These are phyloP conservation scores for Elongisporangium anandrum DNA, from an alignment of 352 stramenopile genomes.

Conservation along the genomic window DNA sequence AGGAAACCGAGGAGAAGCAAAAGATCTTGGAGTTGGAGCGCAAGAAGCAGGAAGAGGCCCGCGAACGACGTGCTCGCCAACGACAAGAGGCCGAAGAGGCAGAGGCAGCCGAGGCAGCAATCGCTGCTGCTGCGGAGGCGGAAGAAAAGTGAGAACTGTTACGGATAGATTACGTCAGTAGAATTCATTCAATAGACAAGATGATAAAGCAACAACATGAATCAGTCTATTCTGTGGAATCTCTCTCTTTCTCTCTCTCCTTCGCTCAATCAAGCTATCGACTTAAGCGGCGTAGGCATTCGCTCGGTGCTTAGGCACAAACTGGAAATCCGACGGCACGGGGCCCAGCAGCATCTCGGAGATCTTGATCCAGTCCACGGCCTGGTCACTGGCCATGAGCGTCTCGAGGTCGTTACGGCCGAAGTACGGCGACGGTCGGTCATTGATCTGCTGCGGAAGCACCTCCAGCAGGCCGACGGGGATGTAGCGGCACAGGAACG, in stretches of 20 bases:
- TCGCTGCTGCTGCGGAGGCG: slow-evolving; percentile 6
- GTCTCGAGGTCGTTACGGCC: slow-evolving; percentile 97
- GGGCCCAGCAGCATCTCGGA: slow-evolving; percentile 97
- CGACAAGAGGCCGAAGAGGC: slow-evolving; percentile 27
- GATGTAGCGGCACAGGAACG: slow-evolving; percentile 97
- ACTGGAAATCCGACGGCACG: slow-evolving; percentile 90
- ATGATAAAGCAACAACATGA: not conserved
- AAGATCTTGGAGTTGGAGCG: slow-evolving; percentile 29
- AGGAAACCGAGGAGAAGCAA: slow-evolving; percentile 32
- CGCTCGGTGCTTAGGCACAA: slow-evolving; percentile 98
- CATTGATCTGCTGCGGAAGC: slow-evolving; percentile 97
- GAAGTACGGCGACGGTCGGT: slow-evolving; percentile 91
- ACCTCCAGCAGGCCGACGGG: slow-evolving; percentile 95
- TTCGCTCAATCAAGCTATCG: no score
- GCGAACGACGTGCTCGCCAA: slow-evolving; percentile 44
- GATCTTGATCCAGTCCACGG: slow-evolving; percentile 98
- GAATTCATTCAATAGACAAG: not conserved
- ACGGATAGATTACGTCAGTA: not conserved
- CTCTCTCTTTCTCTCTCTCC: no score
- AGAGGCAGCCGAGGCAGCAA: slow-evolving; percentile 3
- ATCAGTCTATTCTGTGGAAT: not conserved
- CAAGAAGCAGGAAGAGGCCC: slow-evolving; percentile 45
- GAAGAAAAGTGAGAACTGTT: slow-evolving; percentile 2
- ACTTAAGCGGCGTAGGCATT: slow-evolving; percentile 82
- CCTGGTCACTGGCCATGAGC: slow-evolving; percentile 94